These are phyloP conservation scores for Penicillium sp. DNA, from an alignment of 2,329 filamentous ascomycete genomes.

Conservation along the genomic window DNA sequence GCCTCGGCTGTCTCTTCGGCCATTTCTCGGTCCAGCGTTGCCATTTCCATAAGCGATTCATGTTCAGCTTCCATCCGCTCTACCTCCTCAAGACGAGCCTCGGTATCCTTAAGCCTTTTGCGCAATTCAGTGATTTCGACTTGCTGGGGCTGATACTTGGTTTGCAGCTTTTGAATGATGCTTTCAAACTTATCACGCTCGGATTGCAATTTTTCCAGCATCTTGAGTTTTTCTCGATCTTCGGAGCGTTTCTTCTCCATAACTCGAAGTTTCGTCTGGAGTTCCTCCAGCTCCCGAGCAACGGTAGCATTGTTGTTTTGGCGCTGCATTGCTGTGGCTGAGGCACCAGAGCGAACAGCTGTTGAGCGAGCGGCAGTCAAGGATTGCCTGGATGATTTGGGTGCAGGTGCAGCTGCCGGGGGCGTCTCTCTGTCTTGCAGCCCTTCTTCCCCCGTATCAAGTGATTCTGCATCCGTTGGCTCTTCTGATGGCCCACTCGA, in stretches of 20 bases:
- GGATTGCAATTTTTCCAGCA: slow-evolving; percentile 69
- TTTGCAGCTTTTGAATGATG: slow-evolving; percentile 86
- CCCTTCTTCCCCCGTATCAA: slow-evolving; percentile 24
- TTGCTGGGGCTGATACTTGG: slow-evolving; percentile 81
- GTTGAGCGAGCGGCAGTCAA: slow-evolving; percentile 25
- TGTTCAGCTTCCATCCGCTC: slow-evolving; percentile 77
- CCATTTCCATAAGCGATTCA: slow-evolving; percentile 80
- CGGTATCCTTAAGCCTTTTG: slow-evolving; percentile 72
- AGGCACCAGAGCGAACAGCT: slow-evolving; percentile 27
- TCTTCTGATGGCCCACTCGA: slow-evolving; percentile 31
- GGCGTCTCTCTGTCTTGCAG: slow-evolving; percentile 18
- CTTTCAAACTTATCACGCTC: slow-evolving; percentile 58
- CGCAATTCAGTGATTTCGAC: slow-evolving; percentile 74
- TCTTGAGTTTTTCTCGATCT: slow-evolving; percentile 79
- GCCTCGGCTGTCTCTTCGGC: slow-evolving; percentile 88
- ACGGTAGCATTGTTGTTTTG: slow-evolving; percentile 50
- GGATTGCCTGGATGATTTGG: slow-evolving; percentile 25
- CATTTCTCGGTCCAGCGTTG: slow-evolving; percentile 89
- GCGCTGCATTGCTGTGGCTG: slow-evolving; percentile 37
- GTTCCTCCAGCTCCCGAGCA: slow-evolving; percentile 72
- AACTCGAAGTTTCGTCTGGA: slow-evolving; percentile 81
- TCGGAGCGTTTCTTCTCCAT: slow-evolving; percentile 84
- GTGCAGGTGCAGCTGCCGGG: slow-evolving; percentile 7
- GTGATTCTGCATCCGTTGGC: slow-evolving; percentile 28
- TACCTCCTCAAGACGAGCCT: slow-evolving; percentile 65